Evolutionary conservation across 1,284 basidiomycete species (phyloP), one percentile per base, ranked within the genome.

Genomic region (Ceratobasidium sp.): DNA sequence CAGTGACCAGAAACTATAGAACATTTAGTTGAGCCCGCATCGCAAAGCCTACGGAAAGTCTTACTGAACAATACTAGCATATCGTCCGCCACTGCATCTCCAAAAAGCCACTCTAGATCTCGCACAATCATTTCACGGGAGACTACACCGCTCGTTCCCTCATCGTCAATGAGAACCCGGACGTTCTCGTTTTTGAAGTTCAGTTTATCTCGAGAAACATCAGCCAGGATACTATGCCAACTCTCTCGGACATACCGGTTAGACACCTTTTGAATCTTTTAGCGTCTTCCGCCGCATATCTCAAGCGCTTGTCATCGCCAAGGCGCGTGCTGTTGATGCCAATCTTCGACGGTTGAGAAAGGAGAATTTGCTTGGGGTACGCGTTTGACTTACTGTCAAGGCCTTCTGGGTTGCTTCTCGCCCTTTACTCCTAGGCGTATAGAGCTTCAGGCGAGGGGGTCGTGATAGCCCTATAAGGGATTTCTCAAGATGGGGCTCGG

Each of bases 1-100:
- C 69, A 71, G 30, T 71, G 69, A 2, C 69, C 69, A n/a, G 69
- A 71, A 28, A 71, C 69, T 71, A 30, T 50, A 6, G 16, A 18
- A 18, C 3, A 45, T 18, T 45, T 18, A 45, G 10, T 18, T 8
- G 18, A 10, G 3, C n/a, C n/a, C n/a, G n/a, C n/a, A n/a, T n/a
- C n/a, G n/a, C n/a, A n/a, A n/a, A n/a, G n/a, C n/a, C n/a, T n/a
- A n/a, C n/a, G n/a, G n/a, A n/a, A n/a, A n/a, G 30, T 5, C 69
- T 60, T 36, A 71, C 69, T 59, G 26, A 71, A 60, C 23, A 71
- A 45, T 8, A 59, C 46, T 23, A 71, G 34, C 23, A 48, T 21
- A 23, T 71, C 69, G 12, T 26, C 36, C 3, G 57, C 4, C 8
- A 8, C 10, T 10, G 69, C 69, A 12, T 34, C 23, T 3, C 23